Base-by-base conservation (phyloP, 1,139 yeast genomes). In the Protomyces inouyei region DNA sequence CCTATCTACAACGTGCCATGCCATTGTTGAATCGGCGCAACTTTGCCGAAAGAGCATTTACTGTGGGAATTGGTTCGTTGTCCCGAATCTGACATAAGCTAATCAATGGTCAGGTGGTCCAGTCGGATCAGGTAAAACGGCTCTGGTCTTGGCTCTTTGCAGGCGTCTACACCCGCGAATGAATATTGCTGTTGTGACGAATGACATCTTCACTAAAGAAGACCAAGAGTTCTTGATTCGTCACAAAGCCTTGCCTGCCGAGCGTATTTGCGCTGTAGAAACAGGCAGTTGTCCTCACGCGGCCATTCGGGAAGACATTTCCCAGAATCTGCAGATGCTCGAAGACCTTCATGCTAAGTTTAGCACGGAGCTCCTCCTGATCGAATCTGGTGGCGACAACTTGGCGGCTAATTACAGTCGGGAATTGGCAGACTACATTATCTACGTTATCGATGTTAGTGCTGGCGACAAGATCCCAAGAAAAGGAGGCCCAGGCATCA, bases 271-370 rank as follows among this genome's bases (percentile, higher is more conserved):
- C 6, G 67, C 67, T 52, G 64, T 65, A 37, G 67, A 65, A 55
- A 65, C 67, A 9, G 67, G 67, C 35, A 64, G 67, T 10, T 65
- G 67, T 54, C 67, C 67, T n/a, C 67, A 65, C 37, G 67, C 67
- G 3, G 67, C 67, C 8, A 65, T 65, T 16, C 64, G 67, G 25
- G 67, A 65, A 36, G 67, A 65, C 25, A 64, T 65, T 18, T 65
- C 67, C 14, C 67, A 53, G 18, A 65, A 65, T 54, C 40, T 65
- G 38, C 64, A 55, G 23, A 55, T 60, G 53, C 51, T 65, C 43
- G 67, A 65, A 52, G 64, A 65, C 23, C 54, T 65, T n/a, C 67
- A 65, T n/a, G 52, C 56, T 25, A 59, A 65, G 32, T 65, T 61
- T 48, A 21, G 57, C 6, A 57, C 67, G 1, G 67, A 65, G 23